Evolutionary conservation across 148 eudicot species (phyloP).

Genomic region (Rhododendron griersonianum): DNA sequence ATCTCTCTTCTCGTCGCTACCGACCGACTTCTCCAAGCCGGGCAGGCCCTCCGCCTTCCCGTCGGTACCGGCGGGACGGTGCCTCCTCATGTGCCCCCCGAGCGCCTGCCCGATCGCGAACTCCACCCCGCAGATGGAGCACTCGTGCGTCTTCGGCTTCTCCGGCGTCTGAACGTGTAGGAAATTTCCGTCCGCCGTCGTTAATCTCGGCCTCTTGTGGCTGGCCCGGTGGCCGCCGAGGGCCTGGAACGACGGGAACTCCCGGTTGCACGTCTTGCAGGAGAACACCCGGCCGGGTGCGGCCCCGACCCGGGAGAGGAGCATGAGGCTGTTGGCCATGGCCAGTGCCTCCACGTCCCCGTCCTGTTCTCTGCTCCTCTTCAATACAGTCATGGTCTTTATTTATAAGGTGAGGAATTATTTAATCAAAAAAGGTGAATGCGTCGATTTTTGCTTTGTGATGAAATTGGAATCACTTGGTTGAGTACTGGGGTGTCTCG

Average conservation of each 20-base stretch:
- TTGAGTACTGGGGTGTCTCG: too few species aligned
- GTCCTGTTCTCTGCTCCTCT: constrained; percentile 8
- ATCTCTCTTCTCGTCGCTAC: not conserved
- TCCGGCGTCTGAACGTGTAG: not conserved
- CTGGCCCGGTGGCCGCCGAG: constrained; percentile 72
- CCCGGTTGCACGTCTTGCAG: constrained; percentile 49
- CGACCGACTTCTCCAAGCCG: not conserved
- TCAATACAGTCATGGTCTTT: not conserved
- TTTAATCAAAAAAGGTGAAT: too few species aligned
- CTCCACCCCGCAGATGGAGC: constrained; percentile 41
- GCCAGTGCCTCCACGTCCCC: constrained; percentile 25
- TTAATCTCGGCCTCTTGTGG: constrained; percentile 32
- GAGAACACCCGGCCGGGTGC: constrained; percentile 18
- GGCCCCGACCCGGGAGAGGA: constrained; percentile 11
- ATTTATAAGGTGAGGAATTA: not conserved
- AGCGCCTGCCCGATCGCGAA: constrained; percentile 53
- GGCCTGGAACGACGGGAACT: constrained; percentile 56
- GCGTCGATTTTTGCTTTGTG: not conserved
- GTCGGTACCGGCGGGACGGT: constrained; percentile 11
- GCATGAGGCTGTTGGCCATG: constrained; percentile 25
- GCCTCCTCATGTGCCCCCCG: constrained; percentile 65
- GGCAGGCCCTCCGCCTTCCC: not conserved
- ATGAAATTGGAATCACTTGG: too few species aligned
- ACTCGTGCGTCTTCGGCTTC: constrained; percentile 38
- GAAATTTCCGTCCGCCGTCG: not conserved